Conservation (phyloP, 108 stramenopile genomes). For the Mediolabrus comicus region DNA sequence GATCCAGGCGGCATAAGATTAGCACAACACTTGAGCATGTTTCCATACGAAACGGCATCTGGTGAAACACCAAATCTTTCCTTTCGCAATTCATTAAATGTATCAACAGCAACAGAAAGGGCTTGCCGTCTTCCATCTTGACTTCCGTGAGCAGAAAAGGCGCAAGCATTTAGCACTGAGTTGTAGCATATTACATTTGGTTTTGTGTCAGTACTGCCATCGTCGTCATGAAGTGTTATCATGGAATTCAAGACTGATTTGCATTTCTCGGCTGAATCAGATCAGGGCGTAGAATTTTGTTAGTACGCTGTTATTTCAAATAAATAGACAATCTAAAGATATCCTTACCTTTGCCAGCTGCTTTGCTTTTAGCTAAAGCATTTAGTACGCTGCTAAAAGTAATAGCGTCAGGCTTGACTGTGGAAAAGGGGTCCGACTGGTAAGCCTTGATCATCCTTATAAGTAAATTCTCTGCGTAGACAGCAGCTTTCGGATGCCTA, state of each 20-base stretch:
- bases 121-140: constrained; percentile 48
- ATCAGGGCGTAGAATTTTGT: background rate
- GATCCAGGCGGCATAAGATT: constrained; percentile 63
- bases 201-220: constrained; percentile 27
- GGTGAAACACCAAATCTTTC: constrained; percentile 22
- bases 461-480: constrained; percentile 50
- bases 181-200: constrained; percentile 63
- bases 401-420: constrained; percentile 54
- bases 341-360: constrained; percentile 39
- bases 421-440: constrained; percentile 32
- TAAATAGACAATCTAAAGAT: background rate
- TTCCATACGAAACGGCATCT: constrained; percentile 69
- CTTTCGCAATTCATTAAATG: constrained; percentile 35
- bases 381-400: constrained; percentile 65
- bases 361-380: constrained; percentile 64
- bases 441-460: constrained; percentile 52
- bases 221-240: constrained; percentile 42
- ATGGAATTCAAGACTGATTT: constrained; percentile 41
- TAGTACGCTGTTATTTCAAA: background rate
- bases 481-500: constrained; percentile 32
- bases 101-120: constrained; percentile 51
- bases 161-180: constrained; percentile 70
- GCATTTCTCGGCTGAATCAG: constrained; percentile 30
- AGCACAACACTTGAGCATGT: constrained; percentile 58
- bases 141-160: constrained; percentile 56